Evolutionary conservation across 2,329 filamentous ascomycete species (phyloP).

Genomic region (Dryadomyces quercivorus): DNA sequence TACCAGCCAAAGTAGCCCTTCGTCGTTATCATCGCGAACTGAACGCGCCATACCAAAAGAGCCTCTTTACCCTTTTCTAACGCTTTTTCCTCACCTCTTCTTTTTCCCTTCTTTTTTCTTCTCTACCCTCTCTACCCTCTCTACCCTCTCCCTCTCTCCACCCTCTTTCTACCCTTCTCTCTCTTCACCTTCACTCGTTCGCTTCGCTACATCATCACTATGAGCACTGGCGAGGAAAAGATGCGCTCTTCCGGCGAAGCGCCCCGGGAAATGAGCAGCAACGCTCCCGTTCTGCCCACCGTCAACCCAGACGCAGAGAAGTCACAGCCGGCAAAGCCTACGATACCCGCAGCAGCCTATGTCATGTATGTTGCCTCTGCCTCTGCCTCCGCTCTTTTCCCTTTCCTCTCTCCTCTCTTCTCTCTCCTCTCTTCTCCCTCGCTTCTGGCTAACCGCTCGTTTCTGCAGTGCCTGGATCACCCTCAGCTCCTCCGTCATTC

Average conservation of each 20-base stretch:
- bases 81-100: background rate
- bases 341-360: slow-evolving; percentile 75
- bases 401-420: background rate
- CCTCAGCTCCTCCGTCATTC: slow-evolving; percentile 84
- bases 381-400: no score
- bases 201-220: slow-evolving; percentile 21
- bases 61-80: background rate
- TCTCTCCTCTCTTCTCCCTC: background rate
- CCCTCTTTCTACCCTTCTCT: background rate
- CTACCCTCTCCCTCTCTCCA: background rate
- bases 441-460: background rate
- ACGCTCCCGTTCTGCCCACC: slow-evolving; percentile 57
- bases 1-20: background rate
- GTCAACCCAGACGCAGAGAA: slow-evolving; percentile 69
- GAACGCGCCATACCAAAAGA: slow-evolving; percentile 1
- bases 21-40: background rate
- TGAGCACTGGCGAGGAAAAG: slow-evolving; percentile 64
- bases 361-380: slow-evolving; percentile 46
- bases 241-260: slow-evolving; percentile 70
- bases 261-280: slow-evolving; percentile 35
- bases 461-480: slow-evolving; percentile 70
- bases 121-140: background rate
- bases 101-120: background rate
- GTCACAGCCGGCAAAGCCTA: slow-evolving; percentile 47
- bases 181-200: background rate